A percentile compares a stretch with the other conserved stretches of the same genome.
phyloP scores from a whole-genome alignment of 176 grass and related monocot species.

The Juncus inflexus region DNA sequence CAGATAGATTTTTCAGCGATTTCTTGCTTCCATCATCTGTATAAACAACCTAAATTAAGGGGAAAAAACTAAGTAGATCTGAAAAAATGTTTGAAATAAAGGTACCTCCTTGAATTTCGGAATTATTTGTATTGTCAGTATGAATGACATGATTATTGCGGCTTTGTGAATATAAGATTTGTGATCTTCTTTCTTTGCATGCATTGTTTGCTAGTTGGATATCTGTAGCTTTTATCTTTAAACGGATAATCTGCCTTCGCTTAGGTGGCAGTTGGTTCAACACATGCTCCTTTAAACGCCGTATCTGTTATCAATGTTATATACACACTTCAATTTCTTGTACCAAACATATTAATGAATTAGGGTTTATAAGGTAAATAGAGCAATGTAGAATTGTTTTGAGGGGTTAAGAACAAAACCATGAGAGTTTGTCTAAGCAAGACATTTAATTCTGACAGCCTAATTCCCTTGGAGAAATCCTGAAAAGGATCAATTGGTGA shows the following conservation, averaged over 20 bases:
- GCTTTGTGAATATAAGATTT: conserved; percentile 18
- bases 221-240: conserved; percentile 67
- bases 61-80: not conserved
- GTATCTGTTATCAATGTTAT: conserved; percentile 49
- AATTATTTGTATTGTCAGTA: conserved; percentile 1
- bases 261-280: conserved; percentile 80
- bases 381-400: not conserved
- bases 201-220: conserved; percentile 37
- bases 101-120: conserved; percentile 19
- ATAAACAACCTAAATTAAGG: conserved; percentile 21
- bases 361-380: too few species aligned
- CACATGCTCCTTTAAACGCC: conserved; percentile 88
- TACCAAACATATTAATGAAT: too few species aligned
- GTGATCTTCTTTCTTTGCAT: conserved; percentile 26
- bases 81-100: conserved; percentile 8
- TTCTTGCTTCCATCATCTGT: conserved; percentile 53
- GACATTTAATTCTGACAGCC: conserved; percentile 84
- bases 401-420: conserved; percentile 52
- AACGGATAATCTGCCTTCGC: conserved; percentile 73
- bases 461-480: conserved; percentile 82
- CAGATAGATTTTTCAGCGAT: conserved; percentile 51
- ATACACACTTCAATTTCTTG: conserved; percentile 13
- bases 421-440: conserved; percentile 86
- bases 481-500: conserved; percentile 35
- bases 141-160: conserved; percentile 9